These are phyloP conservation scores for Stagonosporopsis chrysanthemi DNA, from an alignment of 2,329 filamentous ascomycete genomes.

Conservation along the genomic window DNA sequence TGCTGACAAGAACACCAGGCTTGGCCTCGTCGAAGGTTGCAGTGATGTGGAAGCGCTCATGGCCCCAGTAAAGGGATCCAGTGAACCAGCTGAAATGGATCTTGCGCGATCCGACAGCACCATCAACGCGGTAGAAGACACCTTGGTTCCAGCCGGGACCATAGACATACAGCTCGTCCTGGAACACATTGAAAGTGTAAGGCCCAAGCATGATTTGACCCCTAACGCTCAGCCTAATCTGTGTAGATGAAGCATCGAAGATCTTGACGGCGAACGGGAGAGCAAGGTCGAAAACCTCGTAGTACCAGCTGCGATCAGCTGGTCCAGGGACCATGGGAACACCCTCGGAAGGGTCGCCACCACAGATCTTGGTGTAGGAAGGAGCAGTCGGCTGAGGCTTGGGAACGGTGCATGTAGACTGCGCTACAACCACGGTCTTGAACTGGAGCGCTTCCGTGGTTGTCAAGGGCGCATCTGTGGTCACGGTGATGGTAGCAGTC, in stretches of 20 bases:
- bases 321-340: constrained; percentile 5
- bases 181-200: neutral
- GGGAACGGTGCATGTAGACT: neutral
- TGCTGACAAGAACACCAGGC: constrained; percentile 1
- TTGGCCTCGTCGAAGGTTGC: constrained; percentile 6
- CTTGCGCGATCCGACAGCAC: constrained; percentile 3
- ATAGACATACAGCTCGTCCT: neutral
- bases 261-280: constrained; percentile 1
- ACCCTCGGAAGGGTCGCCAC: neutral
- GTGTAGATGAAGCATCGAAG: neutral
- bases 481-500: neutral
- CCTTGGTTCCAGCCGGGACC: neutral
- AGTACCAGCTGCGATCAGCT: neutral
- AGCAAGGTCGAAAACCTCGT: neutral
- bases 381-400: constrained; percentile 1
- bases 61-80: neutral
- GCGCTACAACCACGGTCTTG: constrained; percentile 1
- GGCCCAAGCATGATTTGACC: neutral
- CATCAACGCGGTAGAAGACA: constrained; percentile 4
- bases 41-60: constrained; percentile 3
- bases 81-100: constrained; percentile 8
- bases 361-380: constrained; percentile 3
- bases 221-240: neutral
- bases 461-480: neutral
- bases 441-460: neutral